Base-by-base conservation (phyloP, 2,329 filamentous ascomycete species). In the Botrytis tulipae region DNA sequence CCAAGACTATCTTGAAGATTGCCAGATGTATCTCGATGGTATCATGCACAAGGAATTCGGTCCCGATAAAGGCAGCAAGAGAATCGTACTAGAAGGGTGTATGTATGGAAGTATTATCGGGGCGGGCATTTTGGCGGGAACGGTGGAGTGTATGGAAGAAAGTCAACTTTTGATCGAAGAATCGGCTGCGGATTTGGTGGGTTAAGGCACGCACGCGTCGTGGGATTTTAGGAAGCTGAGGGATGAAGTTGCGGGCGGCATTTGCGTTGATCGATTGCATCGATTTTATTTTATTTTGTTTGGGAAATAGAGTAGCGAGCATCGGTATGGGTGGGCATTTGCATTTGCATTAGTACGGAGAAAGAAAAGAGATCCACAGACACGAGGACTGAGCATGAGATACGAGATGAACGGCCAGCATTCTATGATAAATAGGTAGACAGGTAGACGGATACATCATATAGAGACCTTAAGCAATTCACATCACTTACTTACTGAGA, bases 1-100 rank as follows among this genome's bases (percentile, higher is more conserved):
- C 78, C 92, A 93, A 66, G 87, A 92, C 77, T 94, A 93, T 82
- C 84, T 93, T 60, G 82, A 84, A 62, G 91, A 92, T 78, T 93
- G 91, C 76, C 92, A 94, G 81, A 79, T 82, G 22, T 92, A 92
- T 79, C 85, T 95, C 68, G 89, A 93, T 78, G 80, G 82, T 35
- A 83, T 89, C 18, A 77, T 89, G 70, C 77, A 78, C 25, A 75
- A 79, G 42, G 84, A 86, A 69, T 85, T 84, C 70, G 80, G 79
- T 67, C 80, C 79, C 29, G 74, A 77, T 1, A 40, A 74, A 8
- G 61, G 77, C 14, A 78, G 80, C 3, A 82, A 83, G 2, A 83
- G 83, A 73, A 83, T 90, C 2, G 80, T 85, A 9, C 78, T 90
- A 71, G 85, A 82, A 66, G 86, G 88, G 14, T 90, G 88, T 76